Evolutionary conservation across 306 rosid genomes (phyloP).

Genomic region (Ormosia emarginata): DNA sequence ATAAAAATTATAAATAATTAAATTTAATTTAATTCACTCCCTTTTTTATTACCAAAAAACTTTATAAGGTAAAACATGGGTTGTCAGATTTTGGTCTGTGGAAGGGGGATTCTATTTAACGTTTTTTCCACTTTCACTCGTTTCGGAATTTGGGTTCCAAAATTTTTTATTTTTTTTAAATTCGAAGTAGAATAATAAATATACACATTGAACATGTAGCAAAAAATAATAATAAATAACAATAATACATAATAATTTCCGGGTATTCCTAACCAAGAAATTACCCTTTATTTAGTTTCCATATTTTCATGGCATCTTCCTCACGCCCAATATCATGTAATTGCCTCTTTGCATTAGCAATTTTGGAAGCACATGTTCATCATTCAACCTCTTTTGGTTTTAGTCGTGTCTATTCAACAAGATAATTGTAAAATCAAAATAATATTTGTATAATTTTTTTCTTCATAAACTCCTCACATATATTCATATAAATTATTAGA

Average conservation of each 20-base stretch:
- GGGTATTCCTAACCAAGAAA: not conserved
- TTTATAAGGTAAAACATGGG: constrained; percentile 8
- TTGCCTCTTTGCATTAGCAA: not conserved
- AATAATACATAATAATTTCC: not conserved
- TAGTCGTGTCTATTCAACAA: not conserved
- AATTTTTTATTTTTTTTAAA: not conserved
- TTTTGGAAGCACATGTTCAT: not conserved
- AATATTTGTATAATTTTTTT: not conserved
- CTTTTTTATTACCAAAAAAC: not conserved
- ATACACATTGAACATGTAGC: not conserved
- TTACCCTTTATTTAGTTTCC: not conserved
- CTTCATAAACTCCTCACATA: too few species aligned
- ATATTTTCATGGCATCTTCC: constrained; percentile 13
- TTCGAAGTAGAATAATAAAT: not conserved
- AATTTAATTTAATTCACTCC: not conserved
- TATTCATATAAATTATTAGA: too few species aligned
- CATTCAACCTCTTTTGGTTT: not conserved
- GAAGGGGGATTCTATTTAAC: constrained; percentile 36
- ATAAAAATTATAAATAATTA: not conserved
- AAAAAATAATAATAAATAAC: not conserved
- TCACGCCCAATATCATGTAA: not conserved
- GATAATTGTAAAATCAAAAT: not conserved
- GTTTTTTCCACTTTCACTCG: constrained; percentile 19
- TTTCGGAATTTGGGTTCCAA: not conserved
- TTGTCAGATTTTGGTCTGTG: constrained; percentile 43